A percentile compares a stretch with the other conserved stretches of the same genome.
Evolutionary conservation across 1,284 basidiomycete species (phyloP).

Genomic region (Earliella scabrosa): DNA sequence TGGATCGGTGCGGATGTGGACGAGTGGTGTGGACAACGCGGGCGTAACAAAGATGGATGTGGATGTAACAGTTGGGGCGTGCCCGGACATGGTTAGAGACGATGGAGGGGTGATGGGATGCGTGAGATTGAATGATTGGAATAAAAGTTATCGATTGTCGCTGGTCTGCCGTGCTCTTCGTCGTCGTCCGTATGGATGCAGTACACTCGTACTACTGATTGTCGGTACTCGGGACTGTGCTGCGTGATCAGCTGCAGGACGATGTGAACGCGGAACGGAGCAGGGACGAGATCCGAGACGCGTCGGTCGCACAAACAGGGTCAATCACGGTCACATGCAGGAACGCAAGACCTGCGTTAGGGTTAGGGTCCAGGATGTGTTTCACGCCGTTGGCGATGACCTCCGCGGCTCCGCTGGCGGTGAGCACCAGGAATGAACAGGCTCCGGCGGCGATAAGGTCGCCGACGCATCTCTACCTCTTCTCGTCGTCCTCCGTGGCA

Average conservation of each 20-base stretch:
- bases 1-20: slow-evolving; percentile 24
- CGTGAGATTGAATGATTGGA: background rate
- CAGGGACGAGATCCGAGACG: too few relatives aligned
- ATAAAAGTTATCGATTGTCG: background rate
- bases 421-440: slow-evolving; percentile 2
- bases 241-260: too few relatives aligned
- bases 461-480: background rate
- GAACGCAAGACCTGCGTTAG: background rate
- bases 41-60: background rate
- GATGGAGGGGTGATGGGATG: background rate
- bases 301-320: background rate
- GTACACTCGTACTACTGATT: too few relatives aligned
- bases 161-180: background rate
- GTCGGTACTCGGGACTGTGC: too few relatives aligned
- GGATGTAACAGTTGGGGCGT: background rate
- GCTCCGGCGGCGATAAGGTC: background rate
- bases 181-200: too few relatives aligned
- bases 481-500: background rate
- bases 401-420: background rate
- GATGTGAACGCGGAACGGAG: too few relatives aligned
- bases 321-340: slow-evolving; percentile 20
- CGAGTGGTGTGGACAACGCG: background rate
- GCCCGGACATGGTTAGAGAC: slow-evolving; percentile 3
- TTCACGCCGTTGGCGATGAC: slow-evolving; percentile 3
- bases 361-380: slow-evolving; percentile 15